Conservation (phyloP, 768 basidiomycete species). For the Amyloporia xantha region DNA sequence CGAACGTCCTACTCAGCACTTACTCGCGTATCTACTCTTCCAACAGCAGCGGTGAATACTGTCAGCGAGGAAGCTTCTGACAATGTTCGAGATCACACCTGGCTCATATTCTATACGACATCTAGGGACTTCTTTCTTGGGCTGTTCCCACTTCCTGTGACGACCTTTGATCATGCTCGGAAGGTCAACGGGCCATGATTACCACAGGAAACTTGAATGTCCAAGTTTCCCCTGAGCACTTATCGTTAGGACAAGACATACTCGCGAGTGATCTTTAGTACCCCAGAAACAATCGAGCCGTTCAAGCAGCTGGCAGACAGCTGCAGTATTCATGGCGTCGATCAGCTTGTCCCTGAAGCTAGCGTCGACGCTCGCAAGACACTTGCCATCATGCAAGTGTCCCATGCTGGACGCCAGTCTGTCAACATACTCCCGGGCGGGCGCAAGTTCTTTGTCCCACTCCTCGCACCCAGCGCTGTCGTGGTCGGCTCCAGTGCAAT, state of each 20-base stretch:
- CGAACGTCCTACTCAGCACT: too few relatives aligned
- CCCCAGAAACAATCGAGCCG: conserved; percentile 37
- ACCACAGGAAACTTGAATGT: conserved; percentile 87
- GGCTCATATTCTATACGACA: too few relatives aligned
- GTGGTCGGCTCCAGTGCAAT: conserved; percentile 33
- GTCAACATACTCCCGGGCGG: conserved; percentile 65
- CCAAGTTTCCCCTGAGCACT: conserved; percentile 55
- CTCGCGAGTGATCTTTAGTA: conserved; percentile 37
- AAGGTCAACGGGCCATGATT: conserved; percentile 80
- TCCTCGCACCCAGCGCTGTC: conserved; percentile 68
- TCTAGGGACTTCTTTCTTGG: too few relatives aligned
- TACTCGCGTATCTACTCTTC: too few relatives aligned
- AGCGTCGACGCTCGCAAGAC: conserved; percentile 14
- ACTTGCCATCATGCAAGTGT: conserved; percentile 76
- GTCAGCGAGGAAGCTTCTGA: too few relatives aligned
- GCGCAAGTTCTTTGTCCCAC: conserved; percentile 48
- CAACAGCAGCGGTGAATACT: too few relatives aligned
- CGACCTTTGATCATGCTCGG: too few relatives aligned
- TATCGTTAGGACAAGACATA: conserved; percentile 68
- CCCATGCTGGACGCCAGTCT: conserved; percentile 80
- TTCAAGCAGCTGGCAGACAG: conserved; percentile 46
- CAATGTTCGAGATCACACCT: too few relatives aligned
- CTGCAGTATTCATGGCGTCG: conserved; percentile 39
- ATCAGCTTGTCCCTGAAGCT: conserved; percentile 1
- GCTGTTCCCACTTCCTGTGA: too few relatives aligned